Evolutionary conservation across 1,139 yeast species (phyloP), one percentile per base, ranked within the genome.

Genomic region (Geotrichum histeridarum): DNA sequence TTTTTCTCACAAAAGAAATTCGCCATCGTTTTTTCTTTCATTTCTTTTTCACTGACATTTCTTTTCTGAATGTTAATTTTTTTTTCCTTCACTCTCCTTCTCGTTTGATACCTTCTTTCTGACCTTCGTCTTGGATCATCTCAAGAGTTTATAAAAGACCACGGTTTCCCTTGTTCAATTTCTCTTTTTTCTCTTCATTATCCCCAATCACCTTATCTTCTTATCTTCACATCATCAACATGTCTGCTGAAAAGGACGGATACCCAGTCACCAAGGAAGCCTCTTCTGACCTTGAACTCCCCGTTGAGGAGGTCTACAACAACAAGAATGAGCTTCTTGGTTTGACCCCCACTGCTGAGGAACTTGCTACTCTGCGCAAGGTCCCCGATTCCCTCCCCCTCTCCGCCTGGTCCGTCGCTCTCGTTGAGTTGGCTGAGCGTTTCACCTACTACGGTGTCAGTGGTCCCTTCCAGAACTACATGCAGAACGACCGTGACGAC

Each of bases 361-460:
- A 82, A 64, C 62, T 72, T 36, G 57, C 57, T 3, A 73, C 77
- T 7, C 76, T 80, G 55, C 75, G 82, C 57, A 67, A 67, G 54
- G 66, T 80, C 66, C 17, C 71, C 56, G 67, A 75, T 72, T 57
- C 55, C 5, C 64, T 74, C 2, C 83, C 84, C 2, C 58, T 65
- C 38, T 66, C 75, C 11, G 82, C 87, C 61, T 87, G 86, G 82
- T 75, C 84, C 56, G 86, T 87, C 51, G 90, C 93, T 37, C 60
- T 86, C 50, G 87, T 87, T 42, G 95, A 87, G 70, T 79, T 87
- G 60, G 82, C 91, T 43, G 95, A 87, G 70, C 79, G 95, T 63
- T 87, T 87, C 68, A 78, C 93, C n/a, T 87, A 83, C 75, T 87
- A 86, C 64, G 94, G 95, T 65, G 74, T 86, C 56, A 77, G 84